Evolutionary conservation across 2,329 filamentous ascomycete species (phyloP).

Genomic region (Neofusicoccum sp.): DNA sequence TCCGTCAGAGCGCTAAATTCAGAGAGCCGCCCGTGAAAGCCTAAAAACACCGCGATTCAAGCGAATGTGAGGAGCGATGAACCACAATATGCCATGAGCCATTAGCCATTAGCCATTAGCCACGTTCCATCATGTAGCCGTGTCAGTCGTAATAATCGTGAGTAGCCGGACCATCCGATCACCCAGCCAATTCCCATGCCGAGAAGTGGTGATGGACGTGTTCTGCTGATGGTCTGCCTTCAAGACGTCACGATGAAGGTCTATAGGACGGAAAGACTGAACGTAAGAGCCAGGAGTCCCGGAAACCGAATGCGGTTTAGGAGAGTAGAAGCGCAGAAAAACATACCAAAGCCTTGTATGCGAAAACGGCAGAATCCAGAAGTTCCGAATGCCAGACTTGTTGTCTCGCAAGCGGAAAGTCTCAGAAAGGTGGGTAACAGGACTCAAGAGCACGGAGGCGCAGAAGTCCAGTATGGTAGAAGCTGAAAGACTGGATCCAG

Average conservation of each 20-base stretch:
- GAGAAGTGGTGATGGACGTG: not conserved
- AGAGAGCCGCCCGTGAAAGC: not conserved
- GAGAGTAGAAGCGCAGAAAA: not conserved
- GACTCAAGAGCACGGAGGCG: too few relatives aligned
- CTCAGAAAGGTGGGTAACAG: too few relatives aligned
- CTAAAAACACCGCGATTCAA: not conserved
- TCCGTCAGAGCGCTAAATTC: not conserved
- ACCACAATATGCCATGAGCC: slow-evolving; percentile 1
- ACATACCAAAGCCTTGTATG: not conserved
- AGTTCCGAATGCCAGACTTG: too few relatives aligned
- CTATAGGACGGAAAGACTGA: not conserved
- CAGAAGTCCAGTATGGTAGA: too few relatives aligned
- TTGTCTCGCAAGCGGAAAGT: too few relatives aligned
- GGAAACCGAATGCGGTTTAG: not conserved
- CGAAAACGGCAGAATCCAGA: not conserved
- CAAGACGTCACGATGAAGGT: not conserved
- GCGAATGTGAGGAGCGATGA: not conserved
- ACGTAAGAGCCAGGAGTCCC: not conserved
- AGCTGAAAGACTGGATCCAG: too few relatives aligned
- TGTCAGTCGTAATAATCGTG: not conserved
- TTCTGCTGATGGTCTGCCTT: not conserved
- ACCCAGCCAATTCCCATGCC: not conserved
- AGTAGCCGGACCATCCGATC: not conserved
- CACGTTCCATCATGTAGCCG: not conserved
- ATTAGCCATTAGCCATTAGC: not conserved